Conservation (phyloP, 345 rosid species). For the Eucalyptus brandiana region DNA sequence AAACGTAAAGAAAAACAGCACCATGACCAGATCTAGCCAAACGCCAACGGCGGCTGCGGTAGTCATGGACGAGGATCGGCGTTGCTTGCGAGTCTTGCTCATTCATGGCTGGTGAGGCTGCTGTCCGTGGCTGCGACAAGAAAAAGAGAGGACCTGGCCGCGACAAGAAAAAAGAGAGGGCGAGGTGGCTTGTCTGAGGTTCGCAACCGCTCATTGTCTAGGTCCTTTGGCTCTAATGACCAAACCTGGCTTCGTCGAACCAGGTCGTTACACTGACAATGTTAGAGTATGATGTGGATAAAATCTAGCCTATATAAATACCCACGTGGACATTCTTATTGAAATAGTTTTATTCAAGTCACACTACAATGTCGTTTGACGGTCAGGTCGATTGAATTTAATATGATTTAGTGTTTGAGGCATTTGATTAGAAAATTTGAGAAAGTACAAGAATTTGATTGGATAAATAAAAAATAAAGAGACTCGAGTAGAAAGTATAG, state of each 20-base stretch:
- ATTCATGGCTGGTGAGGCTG: not conserved
- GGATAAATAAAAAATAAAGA: not conserved
- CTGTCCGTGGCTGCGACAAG: not conserved
- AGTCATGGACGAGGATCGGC: not conserved
- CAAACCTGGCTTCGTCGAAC: fast-evolving
- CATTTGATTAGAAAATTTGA: not conserved
- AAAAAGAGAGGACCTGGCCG: not conserved
- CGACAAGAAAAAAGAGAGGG: not conserved
- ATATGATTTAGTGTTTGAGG: not conserved
- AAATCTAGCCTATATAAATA: not conserved
- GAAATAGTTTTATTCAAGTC: not conserved
- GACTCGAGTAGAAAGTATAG: not conserved
- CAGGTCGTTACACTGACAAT: not conserved
- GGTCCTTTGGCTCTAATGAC: not conserved
- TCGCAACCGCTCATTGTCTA: not conserved
- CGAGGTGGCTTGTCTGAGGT: not conserved
- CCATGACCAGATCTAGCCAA: not conserved
- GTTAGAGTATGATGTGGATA: not conserved
- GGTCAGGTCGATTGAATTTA: not conserved
- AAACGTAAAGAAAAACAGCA: not conserved
- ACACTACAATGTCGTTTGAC: not conserved
- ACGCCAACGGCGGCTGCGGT: not conserved
- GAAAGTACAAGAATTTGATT: not conserved
- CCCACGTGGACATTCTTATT: not conserved
- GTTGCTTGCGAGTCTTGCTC: not conserved